Evolutionary conservation across 2,329 filamentous ascomycete species (phyloP), one percentile per base, ranked within the genome.

Genomic region (Verticillium dahliae): DNA sequence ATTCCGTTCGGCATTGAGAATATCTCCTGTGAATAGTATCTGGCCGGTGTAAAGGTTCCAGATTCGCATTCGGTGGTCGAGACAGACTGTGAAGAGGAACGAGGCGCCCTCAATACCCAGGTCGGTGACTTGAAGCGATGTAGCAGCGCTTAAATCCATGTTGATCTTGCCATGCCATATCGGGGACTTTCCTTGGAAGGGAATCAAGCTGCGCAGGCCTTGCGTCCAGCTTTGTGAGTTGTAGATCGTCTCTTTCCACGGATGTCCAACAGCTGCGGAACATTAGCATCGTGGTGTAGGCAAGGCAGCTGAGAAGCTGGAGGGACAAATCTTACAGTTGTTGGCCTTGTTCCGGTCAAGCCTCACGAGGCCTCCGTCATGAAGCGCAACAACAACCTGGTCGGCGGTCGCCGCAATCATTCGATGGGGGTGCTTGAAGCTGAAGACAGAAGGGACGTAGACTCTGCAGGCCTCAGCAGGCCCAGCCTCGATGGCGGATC

Each of bases 11-110:
- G 87, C 82, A 67, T 89, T 86, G 15, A 98, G 75, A 37, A 99
- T 81, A 73, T 99, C 94, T 67, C 86, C 87, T 6, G 89, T 88
- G 61, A 87, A 86, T 5, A 91, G 85, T 60, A 96, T 84, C 71
- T 88, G 90, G 56, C 93, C 93, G 45, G 85, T 90, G n/a, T 85
- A 80, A 37, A 94, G 80, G 70, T 96, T 95, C 94, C 95, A 98
- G 45, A 95, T 87, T 69, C 92, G 88, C 71, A 99, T 78, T 11
- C 87, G 89, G 72, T 99, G 93, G 68, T 99, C 93, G 63, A 99
- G 80, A 65, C 90, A 95, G 57, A 97, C 86, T 0, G 93, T 93
- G 68, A 97, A 91, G 1, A 85, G 79, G 66, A 85, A 88, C 1
- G 80, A 75, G 6, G 75, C 75, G 58, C 78, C 74, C 9, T 82